Base-by-base conservation (phyloP, 192 early-diverging fungal genomes). In the Dissophora globulifera region DNA sequence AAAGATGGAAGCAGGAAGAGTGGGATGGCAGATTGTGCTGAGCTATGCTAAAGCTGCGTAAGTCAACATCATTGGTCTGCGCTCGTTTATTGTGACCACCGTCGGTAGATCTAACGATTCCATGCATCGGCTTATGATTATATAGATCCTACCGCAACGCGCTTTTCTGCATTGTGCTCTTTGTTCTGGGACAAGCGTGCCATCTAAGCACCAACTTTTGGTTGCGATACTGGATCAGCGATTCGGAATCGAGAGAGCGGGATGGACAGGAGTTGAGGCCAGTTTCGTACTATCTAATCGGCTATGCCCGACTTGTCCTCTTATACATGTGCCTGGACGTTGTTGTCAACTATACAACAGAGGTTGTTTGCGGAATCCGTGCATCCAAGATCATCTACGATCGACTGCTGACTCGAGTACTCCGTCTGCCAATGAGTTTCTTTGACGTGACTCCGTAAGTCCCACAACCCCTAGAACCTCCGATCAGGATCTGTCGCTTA, bases 1-100 rank as follows among this genome's bases (percentile, higher is more conserved):
- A 80, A 86, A 91, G 58, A 90, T 86, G 57, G 89, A 90, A 11
- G 84, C 88, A 49, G 95, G 95, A 23, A 85, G 82, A 19, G 94
- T 98, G 23, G 86, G 88, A 29, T 90, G 87, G 86, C 53, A 62
- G 11, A 91, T 93, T 0, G 94, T 95, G 71, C 50, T 64, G 32
- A 83, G 87, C 1, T 98, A 98, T 71, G 85, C 87, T 35, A 81
- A 88, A 56, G 88, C 93, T 3, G 62, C 56, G 71, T 75, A 75
- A 66, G 71, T 65, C 23, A 16, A n/a, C n/a, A n/a, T n/a, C n/a
- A n/a, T n/a, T n/a, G n/a, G n/a, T n/a, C n/a, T n/a, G n/a, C n/a
- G n/a, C n/a, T n/a, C n/a, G n/a, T n/a, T 27, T 27, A 3, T 40
- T 23, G 9, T 0, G 19, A 17, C 6, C 23, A 19, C 31, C 26